These are phyloP conservation scores for Umbellularia californica DNA, from an alignment of 164 flowering plant genomes.

Conservation along the genomic window DNA sequence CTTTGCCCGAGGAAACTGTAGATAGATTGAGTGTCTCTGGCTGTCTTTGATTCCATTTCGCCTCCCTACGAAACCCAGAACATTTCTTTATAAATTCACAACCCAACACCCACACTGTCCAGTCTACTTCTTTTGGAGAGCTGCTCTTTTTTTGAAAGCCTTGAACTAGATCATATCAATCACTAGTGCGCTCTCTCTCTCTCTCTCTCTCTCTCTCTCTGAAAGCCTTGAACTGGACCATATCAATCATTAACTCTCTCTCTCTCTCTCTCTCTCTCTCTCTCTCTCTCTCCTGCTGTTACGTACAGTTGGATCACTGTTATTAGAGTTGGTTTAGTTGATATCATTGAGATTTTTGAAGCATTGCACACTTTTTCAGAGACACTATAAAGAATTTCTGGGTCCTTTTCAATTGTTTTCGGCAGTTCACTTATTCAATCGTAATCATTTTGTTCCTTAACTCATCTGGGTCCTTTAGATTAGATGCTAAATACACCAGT, in stretches of 20 bases:
- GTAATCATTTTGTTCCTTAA: background rate
- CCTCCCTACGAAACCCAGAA: too few relatives aligned
- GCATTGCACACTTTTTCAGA: background rate
- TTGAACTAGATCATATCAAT: background rate
- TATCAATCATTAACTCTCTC: too few relatives aligned
- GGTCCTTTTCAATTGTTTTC: background rate
- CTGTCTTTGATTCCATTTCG: too few relatives aligned
- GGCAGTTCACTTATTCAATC: background rate
- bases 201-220: constrained; percentile 9
- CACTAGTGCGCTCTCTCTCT: constrained; percentile 8
- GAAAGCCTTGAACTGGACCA: too few relatives aligned
- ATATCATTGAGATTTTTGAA: background rate
- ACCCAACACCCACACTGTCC: too few relatives aligned
- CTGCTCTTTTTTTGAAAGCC: background rate
- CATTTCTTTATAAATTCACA: background rate
- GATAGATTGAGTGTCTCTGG: too few relatives aligned
- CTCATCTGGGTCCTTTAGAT: constrained; percentile 2
- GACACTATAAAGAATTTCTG: background rate
- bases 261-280: background rate
- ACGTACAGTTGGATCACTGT: background rate
- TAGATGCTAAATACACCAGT: background rate
- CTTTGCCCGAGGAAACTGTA: too few relatives aligned
- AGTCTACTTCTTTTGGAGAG: too few relatives aligned
- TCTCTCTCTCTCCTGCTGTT: background rate
- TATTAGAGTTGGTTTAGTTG: background rate